phyloP scores from a whole-genome alignment of 495 filamentous ascomycete genomes.

The Endocarpon pusillum region DNA sequence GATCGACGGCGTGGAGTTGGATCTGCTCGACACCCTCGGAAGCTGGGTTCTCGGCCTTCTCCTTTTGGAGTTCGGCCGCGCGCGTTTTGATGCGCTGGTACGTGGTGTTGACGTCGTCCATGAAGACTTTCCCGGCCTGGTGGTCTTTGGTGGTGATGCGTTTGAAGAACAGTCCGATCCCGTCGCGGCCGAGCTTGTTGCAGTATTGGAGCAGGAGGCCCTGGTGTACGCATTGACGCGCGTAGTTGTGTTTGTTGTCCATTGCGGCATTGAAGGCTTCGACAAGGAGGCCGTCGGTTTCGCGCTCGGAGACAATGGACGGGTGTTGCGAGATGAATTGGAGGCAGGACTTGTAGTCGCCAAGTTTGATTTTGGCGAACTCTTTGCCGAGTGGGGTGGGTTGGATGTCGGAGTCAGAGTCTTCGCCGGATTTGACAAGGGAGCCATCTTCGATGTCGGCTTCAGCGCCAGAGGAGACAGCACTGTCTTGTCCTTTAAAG shows the following conservation, averaged over 20 bases:
- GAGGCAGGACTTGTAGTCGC: slow-evolving; percentile 54
- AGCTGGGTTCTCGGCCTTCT: slow-evolving; percentile 44
- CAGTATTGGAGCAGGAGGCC: slow-evolving; percentile 89
- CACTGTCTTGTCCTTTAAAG: slow-evolving; percentile 16
- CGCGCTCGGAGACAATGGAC: slow-evolving; percentile 61
- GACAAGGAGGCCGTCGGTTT: slow-evolving; percentile 79
- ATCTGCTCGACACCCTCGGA: slow-evolving; percentile 97
- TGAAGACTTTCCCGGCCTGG: slow-evolving; percentile 82
- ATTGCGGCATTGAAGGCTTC: slow-evolving; percentile 80
- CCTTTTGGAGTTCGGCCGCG: slow-evolving; percentile 54
- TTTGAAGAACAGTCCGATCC: slow-evolving; percentile 87
- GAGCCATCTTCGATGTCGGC: slow-evolving; percentile 34
- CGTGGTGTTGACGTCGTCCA: slow-evolving; percentile 77
- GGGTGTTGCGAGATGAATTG: slow-evolving; percentile 62
- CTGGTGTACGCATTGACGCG: slow-evolving; percentile 85
- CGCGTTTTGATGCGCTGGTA: slow-evolving; percentile 66
- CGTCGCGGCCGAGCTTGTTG: slow-evolving; percentile 70
- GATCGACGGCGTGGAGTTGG: slow-evolving; percentile 90
- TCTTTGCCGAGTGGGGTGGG: slow-evolving; percentile 56
- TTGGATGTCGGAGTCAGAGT: slow-evolving; percentile 56
- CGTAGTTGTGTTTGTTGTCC: slow-evolving; percentile 54
- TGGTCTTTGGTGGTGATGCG: slow-evolving; percentile 80
- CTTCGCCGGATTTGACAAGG: slow-evolving; percentile 31
- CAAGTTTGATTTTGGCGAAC: slow-evolving; percentile 64
- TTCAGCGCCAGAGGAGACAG: slow-evolving; percentile 38